Percentiles rank a stretch among this genome's conserved stretches.
Conservation (phyloP, 129 eudicot species). For the Flaveria sonorensis region DNA sequence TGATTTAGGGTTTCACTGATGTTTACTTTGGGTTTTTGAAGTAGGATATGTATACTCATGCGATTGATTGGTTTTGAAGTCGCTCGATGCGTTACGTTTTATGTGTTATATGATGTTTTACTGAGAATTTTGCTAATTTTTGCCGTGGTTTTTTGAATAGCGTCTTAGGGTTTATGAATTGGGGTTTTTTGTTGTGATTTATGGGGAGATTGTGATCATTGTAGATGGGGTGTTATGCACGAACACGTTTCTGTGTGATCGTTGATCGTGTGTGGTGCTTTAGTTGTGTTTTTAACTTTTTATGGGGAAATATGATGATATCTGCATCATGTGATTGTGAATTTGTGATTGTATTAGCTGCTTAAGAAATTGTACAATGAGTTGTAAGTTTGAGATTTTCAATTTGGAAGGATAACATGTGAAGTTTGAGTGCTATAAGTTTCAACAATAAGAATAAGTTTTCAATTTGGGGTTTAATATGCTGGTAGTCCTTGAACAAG, state of each 20-base stretch:
- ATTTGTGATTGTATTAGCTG: too few species aligned
- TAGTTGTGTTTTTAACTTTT: too few species aligned
- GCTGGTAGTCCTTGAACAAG: not conserved
- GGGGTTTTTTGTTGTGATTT: not conserved
- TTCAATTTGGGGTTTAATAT: not conserved
- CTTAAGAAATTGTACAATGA: too few species aligned
- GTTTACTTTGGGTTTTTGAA: not conserved
- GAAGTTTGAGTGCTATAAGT: not conserved
- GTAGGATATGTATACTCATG: too few species aligned
- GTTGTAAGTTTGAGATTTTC: too few species aligned
- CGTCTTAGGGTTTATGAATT: slow-evolving; percentile 5
- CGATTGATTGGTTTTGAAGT: not conserved
- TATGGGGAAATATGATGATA: too few species aligned
- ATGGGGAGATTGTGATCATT: not conserved
- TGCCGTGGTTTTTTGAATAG: not conserved
- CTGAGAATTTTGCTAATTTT: not conserved
- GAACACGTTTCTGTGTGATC: not conserved
- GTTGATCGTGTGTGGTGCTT: not conserved
- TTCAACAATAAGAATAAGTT: not conserved
- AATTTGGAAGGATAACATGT: too few species aligned
- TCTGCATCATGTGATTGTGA: too few species aligned
- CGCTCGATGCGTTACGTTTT: not conserved
- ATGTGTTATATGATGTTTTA: not conserved
- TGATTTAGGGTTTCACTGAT: not conserved
- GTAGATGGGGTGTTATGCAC: too few species aligned